Evolutionary conservation across 495 filamentous ascomycete species (phyloP).

Genomic region (Aspergillus panamensis): DNA sequence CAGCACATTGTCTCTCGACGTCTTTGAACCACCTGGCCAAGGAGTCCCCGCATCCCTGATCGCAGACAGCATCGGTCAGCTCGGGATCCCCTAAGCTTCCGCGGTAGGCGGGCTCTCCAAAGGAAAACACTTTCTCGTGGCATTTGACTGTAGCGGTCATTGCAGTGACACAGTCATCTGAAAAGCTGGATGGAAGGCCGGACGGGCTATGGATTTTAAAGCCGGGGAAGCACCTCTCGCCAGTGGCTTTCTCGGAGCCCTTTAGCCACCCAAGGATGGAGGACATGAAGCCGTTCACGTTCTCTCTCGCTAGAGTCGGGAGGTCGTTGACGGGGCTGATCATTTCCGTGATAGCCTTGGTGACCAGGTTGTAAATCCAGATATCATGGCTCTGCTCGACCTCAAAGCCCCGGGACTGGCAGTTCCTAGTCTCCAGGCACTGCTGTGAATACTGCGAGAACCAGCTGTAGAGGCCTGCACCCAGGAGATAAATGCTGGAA

Average conservation of each 20-base stretch:
- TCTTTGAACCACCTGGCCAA: no score
- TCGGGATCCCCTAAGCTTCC: no score
- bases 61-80: no score
- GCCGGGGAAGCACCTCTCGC: constrained; percentile 5
- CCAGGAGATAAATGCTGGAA: constrained; percentile 53
- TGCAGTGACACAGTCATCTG: no score
- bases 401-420: constrained; percentile 31
- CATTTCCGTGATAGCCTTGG: constrained; percentile 72
- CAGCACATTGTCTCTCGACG: no score
- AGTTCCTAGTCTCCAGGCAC: constrained; percentile 34
- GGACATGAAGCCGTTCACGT: constrained; percentile 22
- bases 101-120: no score
- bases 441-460: constrained; percentile 50
- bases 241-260: neutral
- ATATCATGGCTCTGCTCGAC: constrained; percentile 44
- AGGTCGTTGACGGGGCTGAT: constrained; percentile 36
- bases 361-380: constrained; percentile 67
- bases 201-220: no score
- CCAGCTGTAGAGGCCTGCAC: constrained; percentile 59
- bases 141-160: no score
- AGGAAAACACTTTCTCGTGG: no score
- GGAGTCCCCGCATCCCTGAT: no score
- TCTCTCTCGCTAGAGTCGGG: constrained; percentile 19
- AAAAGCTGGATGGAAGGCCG: no score
- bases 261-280: constrained; percentile 16